Evolutionary conservation across 2,329 filamentous ascomycete genomes (phyloP), one percentile per base, ranked within the genome.

Genomic region (Pestalotiopsis sp.): DNA sequence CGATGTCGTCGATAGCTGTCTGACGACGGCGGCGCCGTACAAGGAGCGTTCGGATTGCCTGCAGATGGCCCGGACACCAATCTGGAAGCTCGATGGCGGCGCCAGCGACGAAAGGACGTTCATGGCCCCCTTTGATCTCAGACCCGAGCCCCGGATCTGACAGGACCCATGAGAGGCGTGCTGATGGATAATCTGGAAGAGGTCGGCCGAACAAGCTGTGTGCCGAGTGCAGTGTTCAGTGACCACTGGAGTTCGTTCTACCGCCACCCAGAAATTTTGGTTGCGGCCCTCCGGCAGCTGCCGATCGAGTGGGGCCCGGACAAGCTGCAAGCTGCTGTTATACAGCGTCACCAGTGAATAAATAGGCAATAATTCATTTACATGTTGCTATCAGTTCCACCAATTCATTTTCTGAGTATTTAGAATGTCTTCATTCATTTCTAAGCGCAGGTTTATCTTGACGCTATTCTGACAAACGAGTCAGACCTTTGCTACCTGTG

Each of bases 11-110:
- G 74, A 75, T 39, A 76, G 72, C 20, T 66, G 69, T 13, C 73
- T 73, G 64, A 68, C 59, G 25, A 69, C 60, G 25, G 70, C 71
- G 60, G 68, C 69, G 41, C 68, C 49, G 56, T n/a, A 36, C 31
- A 72, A 38, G 31, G 69, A 68, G 59, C 71, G 74, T 60, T 73
- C 75, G 65, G 73, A 72, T 67, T 71, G 70, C 57, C 74, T 71
- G 60, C 72, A 60, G 65, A 77, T 67, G 59, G 75, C 73, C 73
- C 76, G 76, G 67, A 79, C 70, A 70, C 77, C 76, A 61, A 78
- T 70, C 41, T 73, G 74, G 66, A 77, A 76, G 73, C 73, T 78
- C 68, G 76, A 75, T 65, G 73, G 69, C 68, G 73, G 72, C 65
- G 72, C 60, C 68, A 73, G 68, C 66, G 72, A 65, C 52, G 72